phyloP scores from a whole-genome alignment of 768 basidiomycete species.

The Panus rudis region DNA sequence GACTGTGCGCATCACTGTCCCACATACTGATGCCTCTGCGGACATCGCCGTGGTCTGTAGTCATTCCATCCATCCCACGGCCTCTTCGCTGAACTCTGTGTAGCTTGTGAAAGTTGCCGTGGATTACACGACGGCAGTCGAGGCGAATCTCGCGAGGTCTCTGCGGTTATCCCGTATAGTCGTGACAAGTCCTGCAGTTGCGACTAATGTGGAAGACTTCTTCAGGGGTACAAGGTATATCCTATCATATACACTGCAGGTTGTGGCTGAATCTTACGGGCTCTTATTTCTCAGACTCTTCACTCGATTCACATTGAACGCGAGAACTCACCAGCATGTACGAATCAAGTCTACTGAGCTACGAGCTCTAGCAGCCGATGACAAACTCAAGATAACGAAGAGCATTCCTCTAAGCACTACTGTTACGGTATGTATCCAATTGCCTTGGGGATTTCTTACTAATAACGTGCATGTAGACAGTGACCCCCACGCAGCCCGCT shows the following conservation, averaged over 20 bases:
- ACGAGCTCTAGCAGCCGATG: conserved; percentile 34
- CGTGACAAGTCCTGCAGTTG: conserved; percentile 69
- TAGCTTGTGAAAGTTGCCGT: conserved; percentile 66
- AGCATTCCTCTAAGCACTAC: conserved; percentile 39
- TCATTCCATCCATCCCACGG: not conserved
- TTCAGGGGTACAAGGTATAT: conserved; percentile 78
- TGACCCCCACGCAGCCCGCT: conserved; percentile 68
- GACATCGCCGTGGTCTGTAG: conserved; percentile 49
- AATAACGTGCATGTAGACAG: conserved; percentile 41
- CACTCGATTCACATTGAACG: conserved; percentile 85
- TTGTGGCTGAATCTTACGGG: not conserved
- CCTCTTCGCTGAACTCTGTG: not conserved
- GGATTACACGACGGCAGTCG: conserved; percentile 56
- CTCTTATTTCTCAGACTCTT: conserved; percentile 52
- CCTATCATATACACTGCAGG: not conserved
- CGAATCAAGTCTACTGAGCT: conserved; percentile 61
- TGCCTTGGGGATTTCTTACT: conserved; percentile 5
- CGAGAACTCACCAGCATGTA: conserved; percentile 72
- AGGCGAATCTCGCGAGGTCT: conserved; percentile 46
- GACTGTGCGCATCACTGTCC: conserved; percentile 44
- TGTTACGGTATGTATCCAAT: conserved; percentile 37
- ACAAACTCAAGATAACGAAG: conserved; percentile 46
- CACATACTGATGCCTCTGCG: conserved; percentile 61
- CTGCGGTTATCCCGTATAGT: conserved; percentile 50
- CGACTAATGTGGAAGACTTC: conserved; percentile 94